These are phyloP conservation scores for Suhomyces anneliseae DNA, from an alignment of 1,139 yeast genomes.

Conservation along the genomic window DNA sequence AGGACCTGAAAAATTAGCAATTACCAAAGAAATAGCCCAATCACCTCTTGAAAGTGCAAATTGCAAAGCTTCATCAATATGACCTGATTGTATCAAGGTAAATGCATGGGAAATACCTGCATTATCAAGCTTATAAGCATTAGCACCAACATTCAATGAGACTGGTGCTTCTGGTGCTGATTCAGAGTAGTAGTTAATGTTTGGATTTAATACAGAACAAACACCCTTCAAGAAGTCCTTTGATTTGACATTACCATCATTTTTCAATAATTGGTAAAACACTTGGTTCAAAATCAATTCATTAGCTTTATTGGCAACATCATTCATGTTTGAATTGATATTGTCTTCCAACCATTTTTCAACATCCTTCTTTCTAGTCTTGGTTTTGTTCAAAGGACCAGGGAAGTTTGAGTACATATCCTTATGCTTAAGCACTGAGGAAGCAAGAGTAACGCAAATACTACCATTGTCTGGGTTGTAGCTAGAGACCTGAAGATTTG, in stretches of 20 bases:
- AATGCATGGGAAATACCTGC: slow-evolving; percentile 38
- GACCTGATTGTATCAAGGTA: slow-evolving; percentile 56
- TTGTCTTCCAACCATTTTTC: slow-evolving; percentile 56
- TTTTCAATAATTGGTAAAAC: slow-evolving; percentile 25
- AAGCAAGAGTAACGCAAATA: slow-evolving; percentile 20
- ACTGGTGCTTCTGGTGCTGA: slow-evolving; percentile 8
- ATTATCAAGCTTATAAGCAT: slow-evolving; percentile 39
- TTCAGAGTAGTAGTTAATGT: slow-evolving; percentile 24
- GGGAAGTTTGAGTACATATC: slow-evolving; percentile 45
- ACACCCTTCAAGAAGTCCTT: slow-evolving; percentile 27
- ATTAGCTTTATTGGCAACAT: slow-evolving; percentile 14
- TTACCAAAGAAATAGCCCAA: slow-evolving; percentile 75
- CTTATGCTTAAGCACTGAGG: slow-evolving; percentile 22
- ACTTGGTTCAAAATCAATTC: slow-evolving; percentile 34
- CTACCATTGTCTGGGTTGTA: slow-evolving; percentile 13
- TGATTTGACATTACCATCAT: slow-evolving; percentile 33
- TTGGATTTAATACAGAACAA: slow-evolving; percentile 37
- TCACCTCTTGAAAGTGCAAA: slow-evolving; percentile 63
- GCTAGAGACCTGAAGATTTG: slow-evolving; percentile 19
- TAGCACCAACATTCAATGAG: slow-evolving; percentile 14
- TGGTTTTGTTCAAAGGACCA: slow-evolving; percentile 60
- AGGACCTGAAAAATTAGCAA: slow-evolving; percentile 66
- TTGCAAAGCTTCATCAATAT: slow-evolving; percentile 64
- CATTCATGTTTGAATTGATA: slow-evolving; percentile 13
- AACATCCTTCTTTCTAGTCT: slow-evolving; percentile 60